Evolutionary conservation across 768 basidiomycete genomes (phyloP).

Genomic region (Suillus fuscotomentosus): DNA sequence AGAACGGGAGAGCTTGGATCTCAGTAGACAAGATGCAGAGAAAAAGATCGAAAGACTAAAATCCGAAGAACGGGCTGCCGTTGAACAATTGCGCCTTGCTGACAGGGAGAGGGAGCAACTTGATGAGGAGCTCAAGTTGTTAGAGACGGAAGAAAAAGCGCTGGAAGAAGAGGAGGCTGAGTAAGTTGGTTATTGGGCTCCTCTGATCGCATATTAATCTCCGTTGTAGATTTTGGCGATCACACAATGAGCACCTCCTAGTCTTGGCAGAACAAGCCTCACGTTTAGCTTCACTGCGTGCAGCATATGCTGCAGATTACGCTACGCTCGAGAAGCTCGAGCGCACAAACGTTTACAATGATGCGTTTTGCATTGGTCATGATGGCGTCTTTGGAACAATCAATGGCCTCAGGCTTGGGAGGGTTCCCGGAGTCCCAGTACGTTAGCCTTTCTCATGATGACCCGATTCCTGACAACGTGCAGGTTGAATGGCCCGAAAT

Average conservation of each 20-base stretch:
- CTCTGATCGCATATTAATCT: neutral
- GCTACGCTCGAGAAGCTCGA: slow-evolving; percentile 81
- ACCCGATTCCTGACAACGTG: slow-evolving; percentile 14
- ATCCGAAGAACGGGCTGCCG: slow-evolving; percentile 62
- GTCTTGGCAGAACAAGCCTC: slow-evolving; percentile 63
- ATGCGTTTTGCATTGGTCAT: slow-evolving; percentile 93
- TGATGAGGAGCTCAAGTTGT: slow-evolving; percentile 63
- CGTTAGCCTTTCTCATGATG: slow-evolving; percentile 23
- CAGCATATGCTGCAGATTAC: slow-evolving; percentile 77
- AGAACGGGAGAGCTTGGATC: slow-evolving; percentile 64
- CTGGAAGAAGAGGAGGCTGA: slow-evolving; percentile 84
- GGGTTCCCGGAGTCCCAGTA: slow-evolving; percentile 82
- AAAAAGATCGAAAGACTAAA: slow-evolving; percentile 72
- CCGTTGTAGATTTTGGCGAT: slow-evolving; percentile 71
- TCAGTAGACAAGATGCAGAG: slow-evolving; percentile 63
- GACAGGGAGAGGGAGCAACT: slow-evolving; percentile 78
- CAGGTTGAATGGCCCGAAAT: slow-evolving; percentile 98
- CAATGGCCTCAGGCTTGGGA: slow-evolving; percentile 89
- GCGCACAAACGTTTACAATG: slow-evolving; percentile 92
- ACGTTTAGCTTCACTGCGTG: slow-evolving; percentile 68
- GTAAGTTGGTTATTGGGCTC: slow-evolving; percentile 42
- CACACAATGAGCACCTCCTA: slow-evolving; percentile 71
- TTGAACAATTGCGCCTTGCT: slow-evolving; percentile 72
- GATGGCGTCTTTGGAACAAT: slow-evolving; percentile 98
- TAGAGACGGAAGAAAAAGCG: slow-evolving; percentile 76